Percentiles rank a stretch among this genome's conserved stretches.
Conservation (phyloP, 2,329 filamentous ascomycete genomes). For the Exophiala sp. region DNA sequence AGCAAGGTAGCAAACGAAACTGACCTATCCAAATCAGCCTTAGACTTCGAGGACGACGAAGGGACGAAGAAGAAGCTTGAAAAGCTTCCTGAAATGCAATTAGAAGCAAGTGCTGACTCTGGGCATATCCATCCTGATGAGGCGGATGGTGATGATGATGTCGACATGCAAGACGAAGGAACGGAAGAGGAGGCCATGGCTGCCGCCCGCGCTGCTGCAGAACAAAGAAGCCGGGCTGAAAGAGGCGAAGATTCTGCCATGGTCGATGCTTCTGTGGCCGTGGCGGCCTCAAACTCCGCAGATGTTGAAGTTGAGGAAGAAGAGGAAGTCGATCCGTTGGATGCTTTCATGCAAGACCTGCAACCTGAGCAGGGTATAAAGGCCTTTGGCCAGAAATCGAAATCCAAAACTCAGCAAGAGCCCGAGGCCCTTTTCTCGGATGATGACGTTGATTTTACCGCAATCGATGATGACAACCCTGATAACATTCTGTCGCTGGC, state of each 20-base stretch:
- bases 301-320: constrained; percentile 49
- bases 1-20: constrained; percentile 59
- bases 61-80: constrained; percentile 80
- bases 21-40: constrained; percentile 68
- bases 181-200: constrained; percentile 85
- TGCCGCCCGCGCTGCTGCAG: constrained; percentile 75
- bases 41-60: constrained; percentile 85
- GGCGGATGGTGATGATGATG: constrained; percentile 57
- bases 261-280: constrained; percentile 34
- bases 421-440: constrained; percentile 80
- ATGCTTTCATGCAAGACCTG: constrained; percentile 88
- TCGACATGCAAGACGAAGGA: constrained; percentile 67
- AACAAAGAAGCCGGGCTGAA: constrained; percentile 56
- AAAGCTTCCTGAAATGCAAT: constrained; percentile 72
- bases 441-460: constrained; percentile 63
- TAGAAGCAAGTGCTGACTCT: constrained; percentile 45
- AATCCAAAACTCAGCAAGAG: constrained; percentile 52
- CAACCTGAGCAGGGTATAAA: constrained; percentile 41
- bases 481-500: constrained; percentile 60
- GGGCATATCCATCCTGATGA: constrained; percentile 57
- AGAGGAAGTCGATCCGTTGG: constrained; percentile 78
- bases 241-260: constrained; percentile 33
- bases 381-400: constrained; percentile 33
- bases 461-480: constrained; percentile 55
- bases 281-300: constrained; percentile 35